Base-by-base conservation (phyloP, 2,329 filamentous ascomycete genomes). In the Fusarium chaquense region DNA sequence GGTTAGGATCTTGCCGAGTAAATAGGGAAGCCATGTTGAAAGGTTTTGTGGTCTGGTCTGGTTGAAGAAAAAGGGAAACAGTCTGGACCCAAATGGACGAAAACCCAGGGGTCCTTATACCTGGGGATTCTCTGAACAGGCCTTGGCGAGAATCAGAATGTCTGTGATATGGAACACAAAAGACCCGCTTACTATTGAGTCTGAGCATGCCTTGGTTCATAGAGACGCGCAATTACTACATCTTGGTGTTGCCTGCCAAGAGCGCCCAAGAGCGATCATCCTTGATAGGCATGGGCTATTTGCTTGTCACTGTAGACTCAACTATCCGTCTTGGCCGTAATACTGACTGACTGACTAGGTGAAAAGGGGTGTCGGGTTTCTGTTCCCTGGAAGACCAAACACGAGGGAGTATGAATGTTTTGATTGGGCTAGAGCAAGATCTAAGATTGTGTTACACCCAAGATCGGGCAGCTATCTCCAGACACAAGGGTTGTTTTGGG, bases 401-500 rank as follows among this genome's bases (percentile, higher is more conserved):
- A 74, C 67, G 68, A 72, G 72, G 70, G 20, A 36, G 3, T 6
- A 5, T 20, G 15, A 7, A 6, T 18, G 6, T 4, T 28, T 6
- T 69, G 50, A 74, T 74, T 74, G 72, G 61, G 0, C 12, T 10
- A 38, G 52, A 28, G 26, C 9, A 9, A 63, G 45, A 69, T 71
- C 64, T 67, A 18, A 70, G 59, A 61, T 70, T 64, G 36, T 58
- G 62, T 73, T 58, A 41, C 67, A 70, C 51, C 54, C 56, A 46
- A 75, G 73, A 75, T 75, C 73, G 73, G 73, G 73, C 72, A 75
- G 66, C 69, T 60, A 72, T 65, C 68, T 43, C 13, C 28, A 30
- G 28, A 26, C 18, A 32, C 26, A 20, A 46, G 44, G 44, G n/a
- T 45, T 12, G n/a, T 45, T 12, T 6, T 13, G 10, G 18, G 18